These are phyloP conservation scores for Chlorella sp. DNA, from an alignment of 139 green algal genomes.

Conservation along the genomic window DNA sequence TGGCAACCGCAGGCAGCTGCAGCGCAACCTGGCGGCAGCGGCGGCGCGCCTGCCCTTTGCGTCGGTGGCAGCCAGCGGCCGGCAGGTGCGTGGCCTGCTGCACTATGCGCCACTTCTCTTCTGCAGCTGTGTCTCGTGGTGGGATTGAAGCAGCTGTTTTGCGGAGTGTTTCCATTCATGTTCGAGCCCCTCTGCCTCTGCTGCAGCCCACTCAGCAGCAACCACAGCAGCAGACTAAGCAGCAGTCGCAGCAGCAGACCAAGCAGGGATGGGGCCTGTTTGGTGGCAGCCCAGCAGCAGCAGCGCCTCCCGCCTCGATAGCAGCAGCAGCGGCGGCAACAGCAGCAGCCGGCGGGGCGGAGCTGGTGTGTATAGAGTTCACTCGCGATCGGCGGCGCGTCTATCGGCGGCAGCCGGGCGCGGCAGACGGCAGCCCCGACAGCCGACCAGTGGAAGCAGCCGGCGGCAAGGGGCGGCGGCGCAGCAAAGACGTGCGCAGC, in stretches of 20 bases:
- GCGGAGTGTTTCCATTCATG: too few species aligned
- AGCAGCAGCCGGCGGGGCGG: neutral
- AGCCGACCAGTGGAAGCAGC: neutral
- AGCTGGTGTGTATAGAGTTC: slow-evolving; percentile 52
- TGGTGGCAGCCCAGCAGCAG: neutral
- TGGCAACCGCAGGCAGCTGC: slow-evolving; percentile 13
- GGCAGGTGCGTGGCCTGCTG: neutral
- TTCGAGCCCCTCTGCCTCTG: too few species aligned
- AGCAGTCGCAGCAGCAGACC: neutral
- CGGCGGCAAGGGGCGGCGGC: neutral
- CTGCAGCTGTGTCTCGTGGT: too few species aligned
- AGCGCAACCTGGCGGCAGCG: slow-evolving; percentile 5
- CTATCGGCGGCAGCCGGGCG: slow-evolving; percentile 38
- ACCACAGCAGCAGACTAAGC: neutral
- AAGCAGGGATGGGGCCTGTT: too few species aligned
- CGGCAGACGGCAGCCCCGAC: neutral
- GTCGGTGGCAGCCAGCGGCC: neutral
- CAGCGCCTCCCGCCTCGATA: neutral
- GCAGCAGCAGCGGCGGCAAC: neutral
- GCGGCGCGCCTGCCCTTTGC: slow-evolving; percentile 5
- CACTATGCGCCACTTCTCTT: too few species aligned
- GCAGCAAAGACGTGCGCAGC: neutral
- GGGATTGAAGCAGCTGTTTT: too few species aligned
- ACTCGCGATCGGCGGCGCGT: slow-evolving; percentile 48
- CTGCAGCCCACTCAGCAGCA: neutral